Base-by-base conservation (phyloP, 371 early-diverging fungal species). In the Mortierella sp. region DNA sequence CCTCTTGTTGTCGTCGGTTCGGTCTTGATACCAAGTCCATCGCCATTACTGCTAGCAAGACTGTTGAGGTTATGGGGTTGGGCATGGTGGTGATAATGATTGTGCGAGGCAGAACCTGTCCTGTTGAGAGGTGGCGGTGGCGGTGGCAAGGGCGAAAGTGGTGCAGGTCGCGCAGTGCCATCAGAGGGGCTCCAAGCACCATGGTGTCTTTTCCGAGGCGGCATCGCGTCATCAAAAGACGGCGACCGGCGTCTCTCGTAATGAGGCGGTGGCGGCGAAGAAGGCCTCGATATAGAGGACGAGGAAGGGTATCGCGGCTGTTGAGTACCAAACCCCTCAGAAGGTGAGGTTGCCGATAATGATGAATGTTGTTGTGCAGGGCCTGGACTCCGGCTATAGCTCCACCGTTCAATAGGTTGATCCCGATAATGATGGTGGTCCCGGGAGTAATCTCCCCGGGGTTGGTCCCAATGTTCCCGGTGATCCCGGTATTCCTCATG, bases 161-260 rank as follows among this genome's bases (percentile, higher is more conserved):
- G 21, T 34, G 61, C 16, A 16, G 61, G 61, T 34, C 61, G 61
- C 19, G 61, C 61, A 8, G 61, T 2, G 8, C 61, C 61, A 16
- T 61, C 61, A 34, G 34, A 16, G 19, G 61, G 61, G 9, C 19
- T 34, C 61, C 61, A 61, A 13, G 61, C 16, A 61, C 31, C 34
- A 61, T 61, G 61, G 34, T 61, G 61, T 61, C 61, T 31, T 61
- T 61, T 61, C 34, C 61, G 61, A 19, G 61, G 61, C 31, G 61
- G 61, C 61, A 61, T 61, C 37, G 61, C 34, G 19, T 61, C 61
- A 19, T 61, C 61, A 19, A 31, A 61, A 19, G 61, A 61, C 31
- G 61, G 61, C 21, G 61, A 61, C 6, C 61, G 61, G 16, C 61
- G 61, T 34, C 34, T 61, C 34, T 61, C 61, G 34, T 61, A 61